Conservation (phyloP, 495 filamentous ascomycete species). For the Neurospora sp. region DNA sequence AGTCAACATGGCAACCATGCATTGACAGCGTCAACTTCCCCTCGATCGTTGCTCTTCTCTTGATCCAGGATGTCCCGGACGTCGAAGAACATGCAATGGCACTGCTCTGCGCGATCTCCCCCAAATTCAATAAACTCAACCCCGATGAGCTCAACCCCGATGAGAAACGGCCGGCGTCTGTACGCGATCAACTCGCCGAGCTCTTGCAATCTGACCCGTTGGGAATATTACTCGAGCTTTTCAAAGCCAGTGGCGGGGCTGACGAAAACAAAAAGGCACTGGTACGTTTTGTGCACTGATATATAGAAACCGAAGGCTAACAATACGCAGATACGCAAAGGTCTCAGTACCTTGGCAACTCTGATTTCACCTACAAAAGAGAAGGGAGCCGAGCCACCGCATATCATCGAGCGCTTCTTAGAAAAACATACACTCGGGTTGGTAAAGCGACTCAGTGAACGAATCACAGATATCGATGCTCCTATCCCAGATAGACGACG, state of each 20-base stretch:
- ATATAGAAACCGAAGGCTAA: constrained; percentile 8
- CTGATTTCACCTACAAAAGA: constrained; percentile 45
- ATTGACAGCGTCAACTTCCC: constrained; percentile 60
- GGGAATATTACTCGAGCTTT: constrained; percentile 64
- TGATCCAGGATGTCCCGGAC: constrained; percentile 60
- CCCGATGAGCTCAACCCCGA: not conserved
- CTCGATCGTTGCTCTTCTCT: constrained; percentile 65
- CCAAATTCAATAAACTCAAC: constrained; percentile 52
- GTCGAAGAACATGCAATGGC: constrained; percentile 59
- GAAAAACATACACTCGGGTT: constrained; percentile 81
- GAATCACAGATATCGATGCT: constrained; percentile 56
- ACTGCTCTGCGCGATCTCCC: constrained; percentile 52
- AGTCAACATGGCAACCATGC: constrained; percentile 26
- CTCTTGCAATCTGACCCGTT: constrained; percentile 69
- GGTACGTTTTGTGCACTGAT: constrained; percentile 15
- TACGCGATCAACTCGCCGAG: constrained; percentile 40
- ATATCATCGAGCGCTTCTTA: constrained; percentile 66
- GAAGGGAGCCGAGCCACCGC: constrained; percentile 41
- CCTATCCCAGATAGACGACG: constrained; percentile 57
- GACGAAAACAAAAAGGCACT: constrained; percentile 47
- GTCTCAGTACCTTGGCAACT: constrained; percentile 56
- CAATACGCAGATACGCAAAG: constrained; percentile 41
- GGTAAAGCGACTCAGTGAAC: constrained; percentile 69
- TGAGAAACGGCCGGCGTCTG: not conserved
- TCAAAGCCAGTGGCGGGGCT: constrained; percentile 68